Base-by-base conservation (phyloP, 306 rosid genomes). In the Rubus idaeus region DNA sequence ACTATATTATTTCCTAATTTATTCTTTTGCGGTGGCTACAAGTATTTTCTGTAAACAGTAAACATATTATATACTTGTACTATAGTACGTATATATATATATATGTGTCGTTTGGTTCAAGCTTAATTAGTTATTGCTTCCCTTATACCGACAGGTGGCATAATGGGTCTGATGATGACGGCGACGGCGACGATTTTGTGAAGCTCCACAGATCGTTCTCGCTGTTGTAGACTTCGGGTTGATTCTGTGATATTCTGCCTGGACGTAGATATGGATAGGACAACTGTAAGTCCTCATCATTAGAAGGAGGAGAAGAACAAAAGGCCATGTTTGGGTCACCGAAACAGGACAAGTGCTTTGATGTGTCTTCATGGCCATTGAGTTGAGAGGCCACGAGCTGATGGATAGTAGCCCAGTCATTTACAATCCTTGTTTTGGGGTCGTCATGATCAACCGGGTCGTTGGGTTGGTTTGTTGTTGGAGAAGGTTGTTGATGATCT, bases 351-450 rank as follows among this genome's bases (percentile, higher is more conserved):
- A 85, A 40, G 57, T 78, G 88, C 74, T 81, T 78, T 18, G 86
- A 63, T 9, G 79, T 49, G 40, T 82, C 84, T 35, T 87, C 85
- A 6, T 84, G 88, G 39, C 90, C 88, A 44, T 84, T 87, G 51
- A 87, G 83, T 66, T 87, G 91, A 4, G 91, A 87, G 0, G 91
- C 91, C n/a, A 87, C 88, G 17, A 87, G 82, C 9, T 88, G 77
- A 67, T 87, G 88, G 12, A 87, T 76, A 10, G 88, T 84, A 13
- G 78, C 85, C 91, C 91, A 87, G 70, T 87, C 83, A 71, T 80
- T 79, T 0, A 80, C 49, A 53, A 57, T 18, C 70, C 70, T 65
- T 41, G 56, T 18, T 21, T 60, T 68, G 8, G 51, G 68, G 58
- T 73, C 65, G 39, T 65, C 50, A n/a, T 26, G 69, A 23, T 62